Conservation (phyloP, 768 basidiomycete species). For the Lactarius deliciosus region DNA sequence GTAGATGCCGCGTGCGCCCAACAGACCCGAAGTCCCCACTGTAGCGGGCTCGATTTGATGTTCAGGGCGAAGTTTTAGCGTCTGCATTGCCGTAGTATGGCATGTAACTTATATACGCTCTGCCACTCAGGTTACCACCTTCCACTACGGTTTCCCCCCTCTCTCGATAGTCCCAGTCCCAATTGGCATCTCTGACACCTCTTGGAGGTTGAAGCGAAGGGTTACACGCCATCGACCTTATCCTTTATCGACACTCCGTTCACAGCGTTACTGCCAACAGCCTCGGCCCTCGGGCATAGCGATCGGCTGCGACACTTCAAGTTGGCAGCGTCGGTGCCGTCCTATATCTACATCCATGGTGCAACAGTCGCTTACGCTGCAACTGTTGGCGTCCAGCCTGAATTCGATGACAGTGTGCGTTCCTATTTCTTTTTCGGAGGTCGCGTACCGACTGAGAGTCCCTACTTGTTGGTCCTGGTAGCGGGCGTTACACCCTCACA, state of each 20-base stretch:
- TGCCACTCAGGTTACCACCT: too few species aligned
- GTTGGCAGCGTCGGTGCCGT: neutral
- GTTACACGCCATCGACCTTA: neutral
- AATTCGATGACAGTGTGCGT: neutral
- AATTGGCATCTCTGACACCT: neutral
- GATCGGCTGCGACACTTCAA: neutral
- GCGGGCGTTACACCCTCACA: constrained; percentile 19
- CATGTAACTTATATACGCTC: too few species aligned
- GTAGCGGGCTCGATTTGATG: too few species aligned
- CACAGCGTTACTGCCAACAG: neutral
- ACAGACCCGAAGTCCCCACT: too few species aligned
- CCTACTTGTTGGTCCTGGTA: neutral
- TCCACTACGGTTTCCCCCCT: neutral
- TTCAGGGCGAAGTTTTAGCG: too few species aligned
- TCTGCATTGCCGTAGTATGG: too few species aligned
- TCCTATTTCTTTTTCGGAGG: too few species aligned
- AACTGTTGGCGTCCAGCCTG: neutral
- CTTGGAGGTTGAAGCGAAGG: neutral
- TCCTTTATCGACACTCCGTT: neutral
- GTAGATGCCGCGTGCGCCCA: too few species aligned
- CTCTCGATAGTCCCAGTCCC: neutral
- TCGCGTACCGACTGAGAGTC: neutral
- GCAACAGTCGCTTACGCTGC: neutral
- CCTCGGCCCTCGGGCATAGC: neutral
- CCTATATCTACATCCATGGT: neutral